A percentile compares a stretch with the other conserved stretches of the same genome.
Conservation (phyloP, 805 yeast species). For the Candida glaebosa region DNA sequence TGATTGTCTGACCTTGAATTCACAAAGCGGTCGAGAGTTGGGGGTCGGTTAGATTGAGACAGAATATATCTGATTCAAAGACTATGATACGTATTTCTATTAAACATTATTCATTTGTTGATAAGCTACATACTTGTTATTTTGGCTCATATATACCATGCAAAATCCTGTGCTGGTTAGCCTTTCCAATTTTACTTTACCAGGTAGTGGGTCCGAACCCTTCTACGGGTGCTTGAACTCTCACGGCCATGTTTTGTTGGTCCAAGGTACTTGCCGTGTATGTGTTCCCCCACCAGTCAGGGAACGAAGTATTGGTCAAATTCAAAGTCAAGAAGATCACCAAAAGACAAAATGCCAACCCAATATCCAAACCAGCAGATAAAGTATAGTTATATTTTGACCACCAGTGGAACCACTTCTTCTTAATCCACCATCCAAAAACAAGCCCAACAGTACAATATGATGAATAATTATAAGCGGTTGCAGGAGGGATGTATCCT, state of each 20-base stretch:
- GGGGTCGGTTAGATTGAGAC: too few relatives aligned
- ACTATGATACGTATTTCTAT: too few relatives aligned
- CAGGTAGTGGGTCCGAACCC: slow-evolving; percentile 47
- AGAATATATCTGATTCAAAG: too few relatives aligned
- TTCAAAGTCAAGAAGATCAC: slow-evolving; percentile 31
- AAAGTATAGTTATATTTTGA: slow-evolving; percentile 43
- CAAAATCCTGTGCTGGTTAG: too few relatives aligned
- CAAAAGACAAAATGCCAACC: slow-evolving; percentile 39
- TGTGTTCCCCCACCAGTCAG: slow-evolving; percentile 66
- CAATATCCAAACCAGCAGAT: slow-evolving; percentile 44
- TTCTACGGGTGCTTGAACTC: slow-evolving; percentile 37
- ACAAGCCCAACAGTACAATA: slow-evolving; percentile 39
- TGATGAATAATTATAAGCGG: slow-evolving; percentile 61
- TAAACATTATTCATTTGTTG: too few relatives aligned
- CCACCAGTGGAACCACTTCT: slow-evolving; percentile 42
- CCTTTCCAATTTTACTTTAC: too few relatives aligned
- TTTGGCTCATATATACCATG: too few relatives aligned
- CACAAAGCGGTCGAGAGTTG: too few relatives aligned
- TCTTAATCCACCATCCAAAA: slow-evolving; percentile 39
- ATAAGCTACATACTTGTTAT: too few relatives aligned
- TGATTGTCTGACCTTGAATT: too few relatives aligned
- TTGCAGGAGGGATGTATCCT: slow-evolving; percentile 72
- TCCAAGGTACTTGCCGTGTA: slow-evolving; percentile 42
- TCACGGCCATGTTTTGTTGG: slow-evolving; percentile 29
- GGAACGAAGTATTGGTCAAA: slow-evolving; percentile 14